These are phyloP conservation scores for Sclerotinia glacialis DNA, from an alignment of 2,329 filamentous ascomycete species.

Conservation along the genomic window DNA sequence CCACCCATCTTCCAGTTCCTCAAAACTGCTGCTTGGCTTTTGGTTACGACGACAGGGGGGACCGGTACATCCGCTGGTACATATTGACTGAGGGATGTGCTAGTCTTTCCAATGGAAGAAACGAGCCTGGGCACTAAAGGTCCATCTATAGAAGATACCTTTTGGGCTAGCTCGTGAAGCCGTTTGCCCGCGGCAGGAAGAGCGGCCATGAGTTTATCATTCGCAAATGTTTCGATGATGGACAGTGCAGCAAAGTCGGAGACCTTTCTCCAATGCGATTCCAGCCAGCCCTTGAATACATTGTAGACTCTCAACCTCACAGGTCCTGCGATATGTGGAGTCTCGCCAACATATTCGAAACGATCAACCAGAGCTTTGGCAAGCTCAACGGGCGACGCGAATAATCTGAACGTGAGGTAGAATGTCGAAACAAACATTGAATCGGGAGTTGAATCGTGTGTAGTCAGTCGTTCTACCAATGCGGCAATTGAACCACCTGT, in stretches of 20 bases:
- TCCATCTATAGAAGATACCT: conserved; percentile 69
- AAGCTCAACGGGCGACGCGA: conserved; percentile 76
- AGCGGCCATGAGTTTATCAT: conserved; percentile 62
- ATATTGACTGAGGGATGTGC: conserved; percentile 68
- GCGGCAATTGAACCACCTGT: conserved; percentile 87
- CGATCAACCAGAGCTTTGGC: conserved; percentile 82
- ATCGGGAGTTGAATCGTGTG: conserved; percentile 89
- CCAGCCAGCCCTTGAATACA: conserved; percentile 94
- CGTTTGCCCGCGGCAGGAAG: conserved; percentile 76
- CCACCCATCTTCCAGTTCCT: conserved; percentile 72
- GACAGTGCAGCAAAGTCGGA: conserved; percentile 73
- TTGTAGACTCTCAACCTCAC: conserved; percentile 93
- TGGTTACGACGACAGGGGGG: conserved; percentile 67
- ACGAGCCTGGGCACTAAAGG: conserved; percentile 78
- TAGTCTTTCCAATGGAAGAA: conserved; percentile 86
- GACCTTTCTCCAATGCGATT: conserved; percentile 88
- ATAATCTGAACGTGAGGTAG: conserved; percentile 92
- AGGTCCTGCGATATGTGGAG: conserved; percentile 68
- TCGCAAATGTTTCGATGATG: conserved; percentile 77
- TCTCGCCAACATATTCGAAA: conserved; percentile 86
- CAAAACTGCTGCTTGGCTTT: conserved; percentile 71
- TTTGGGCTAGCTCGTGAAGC: conserved; percentile 75
- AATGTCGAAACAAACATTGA: conserved; percentile 90
- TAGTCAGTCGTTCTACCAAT: conserved; percentile 89
- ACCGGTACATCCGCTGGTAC: conserved; percentile 68